A percentile compares a stretch with the other conserved stretches of the same genome.
phyloP scores from a whole-genome alignment of 257 asterid species.

The Solanum pinnatisectum region DNA sequence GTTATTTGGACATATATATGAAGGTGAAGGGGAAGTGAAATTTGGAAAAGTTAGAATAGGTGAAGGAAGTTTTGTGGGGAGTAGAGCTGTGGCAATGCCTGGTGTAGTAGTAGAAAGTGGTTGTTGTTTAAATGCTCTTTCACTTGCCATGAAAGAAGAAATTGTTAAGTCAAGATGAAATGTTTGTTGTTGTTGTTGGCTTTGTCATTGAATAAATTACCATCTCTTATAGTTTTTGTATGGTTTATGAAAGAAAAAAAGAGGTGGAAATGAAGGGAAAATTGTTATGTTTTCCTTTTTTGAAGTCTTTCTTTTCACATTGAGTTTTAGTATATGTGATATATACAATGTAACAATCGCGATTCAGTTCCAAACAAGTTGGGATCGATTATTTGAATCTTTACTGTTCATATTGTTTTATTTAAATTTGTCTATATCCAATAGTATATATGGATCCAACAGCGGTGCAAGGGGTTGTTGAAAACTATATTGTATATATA shows the following conservation, averaged over 20 bases:
- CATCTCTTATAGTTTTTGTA: neutral
- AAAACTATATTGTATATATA: neutral
- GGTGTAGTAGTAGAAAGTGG: conserved; percentile 67
- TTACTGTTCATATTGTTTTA: neutral
- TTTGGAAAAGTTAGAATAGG: conserved; percentile 61
- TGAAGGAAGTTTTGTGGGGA: conserved; percentile 74
- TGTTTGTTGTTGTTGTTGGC: neutral
- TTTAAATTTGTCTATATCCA: neutral
- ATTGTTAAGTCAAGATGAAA: conserved; percentile 31
- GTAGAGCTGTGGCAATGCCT: conserved; percentile 79
- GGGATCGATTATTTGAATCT: neutral
- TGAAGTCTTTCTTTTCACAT: neutral
- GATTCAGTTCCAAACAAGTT: neutral
- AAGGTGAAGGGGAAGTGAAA: conserved; percentile 76
- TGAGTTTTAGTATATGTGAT: neutral
- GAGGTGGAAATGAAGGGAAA: neutral
- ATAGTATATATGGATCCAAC: neutral
- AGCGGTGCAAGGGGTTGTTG: neutral
- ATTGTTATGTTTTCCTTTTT: neutral
- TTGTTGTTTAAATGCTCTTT: conserved; percentile 48
- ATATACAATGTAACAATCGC: neutral
- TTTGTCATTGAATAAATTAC: conserved; percentile 12
- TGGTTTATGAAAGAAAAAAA: neutral
- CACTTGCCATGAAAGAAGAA: conserved; percentile 87
- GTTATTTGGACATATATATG: conserved; percentile 75